Evolutionary conservation across 108 stramenopile species (phyloP).

Genomic region (Fistulifera solaris): DNA sequence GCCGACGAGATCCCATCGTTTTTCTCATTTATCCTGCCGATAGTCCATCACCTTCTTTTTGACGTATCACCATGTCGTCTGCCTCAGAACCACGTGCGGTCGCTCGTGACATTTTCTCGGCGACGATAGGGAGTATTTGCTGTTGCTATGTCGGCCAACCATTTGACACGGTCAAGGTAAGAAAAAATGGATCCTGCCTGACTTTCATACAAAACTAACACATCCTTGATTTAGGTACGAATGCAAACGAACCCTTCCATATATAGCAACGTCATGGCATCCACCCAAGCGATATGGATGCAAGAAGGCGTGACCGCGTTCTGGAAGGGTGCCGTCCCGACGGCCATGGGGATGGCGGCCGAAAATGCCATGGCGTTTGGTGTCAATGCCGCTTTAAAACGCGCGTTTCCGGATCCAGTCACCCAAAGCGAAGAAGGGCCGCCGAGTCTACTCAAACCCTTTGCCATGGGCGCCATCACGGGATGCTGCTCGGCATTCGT

Average conservation of each 20-base stretch:
- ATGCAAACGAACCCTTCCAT: constrained; percentile 70
- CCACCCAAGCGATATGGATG: constrained; percentile 35
- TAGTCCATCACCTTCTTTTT: too few relatives aligned
- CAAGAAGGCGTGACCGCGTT: constrained; percentile 31
- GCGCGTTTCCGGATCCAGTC: constrained; percentile 64
- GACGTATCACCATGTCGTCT: constrained; percentile 1
- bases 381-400: constrained; percentile 81
- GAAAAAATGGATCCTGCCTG: background rate
- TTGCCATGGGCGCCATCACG: constrained; percentile 78
- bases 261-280: constrained; percentile 32
- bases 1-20: too few relatives aligned
- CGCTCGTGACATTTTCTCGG: constrained; percentile 76
- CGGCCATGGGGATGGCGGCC: constrained; percentile 73
- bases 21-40: too few relatives aligned
- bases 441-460: constrained; percentile 65
- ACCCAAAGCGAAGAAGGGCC: constrained; percentile 8
- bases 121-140: constrained; percentile 62
- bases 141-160: constrained; percentile 73
- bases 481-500: constrained; percentile 76
- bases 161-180: constrained; percentile 78
- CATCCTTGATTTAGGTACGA: constrained; percentile 23
- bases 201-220: background rate
- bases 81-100: constrained; percentile 48
- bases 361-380: constrained; percentile 91
- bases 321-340: constrained; percentile 86